Evolutionary conservation across 2,329 filamentous ascomycete genomes (phyloP).

Genomic region (Fusarium nematophilum): DNA sequence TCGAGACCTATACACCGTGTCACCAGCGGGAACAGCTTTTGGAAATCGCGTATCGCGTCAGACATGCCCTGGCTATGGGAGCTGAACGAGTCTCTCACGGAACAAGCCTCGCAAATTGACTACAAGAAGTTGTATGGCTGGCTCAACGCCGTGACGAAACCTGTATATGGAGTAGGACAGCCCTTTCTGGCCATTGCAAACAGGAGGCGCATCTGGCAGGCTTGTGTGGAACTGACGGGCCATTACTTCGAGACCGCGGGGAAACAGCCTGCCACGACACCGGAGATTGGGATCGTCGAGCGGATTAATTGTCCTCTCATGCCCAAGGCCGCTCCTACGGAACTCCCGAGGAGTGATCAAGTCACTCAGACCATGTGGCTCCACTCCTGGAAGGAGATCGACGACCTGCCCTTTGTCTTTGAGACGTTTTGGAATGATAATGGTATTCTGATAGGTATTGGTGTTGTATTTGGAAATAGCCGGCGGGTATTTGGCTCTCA

Average conservation of each 20-base stretch:
- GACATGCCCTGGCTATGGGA: conserved; percentile 20
- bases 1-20: neutral
- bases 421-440: conserved; percentile 5
- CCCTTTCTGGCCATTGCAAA: conserved; percentile 16
- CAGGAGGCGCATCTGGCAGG: conserved; percentile 14
- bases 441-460: neutral
- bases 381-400: neutral
- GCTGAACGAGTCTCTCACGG: neutral
- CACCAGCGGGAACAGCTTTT: neutral
- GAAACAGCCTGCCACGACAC: neutral
- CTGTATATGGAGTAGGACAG: neutral
- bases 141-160: neutral
- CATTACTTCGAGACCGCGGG: neutral
- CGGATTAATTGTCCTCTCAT: neutral
- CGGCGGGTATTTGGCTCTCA: conserved; percentile 3
- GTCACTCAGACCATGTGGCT: neutral
- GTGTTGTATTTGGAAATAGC: neutral
- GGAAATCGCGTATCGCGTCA: neutral
- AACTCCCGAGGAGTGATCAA: neutral
- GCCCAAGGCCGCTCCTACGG: neutral
- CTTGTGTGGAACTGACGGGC: neutral
- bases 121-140: conserved; percentile 7
- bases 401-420: neutral
- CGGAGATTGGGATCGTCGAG: neutral
- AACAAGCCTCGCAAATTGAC: neutral